Percentiles rank a stretch among this genome's conserved stretches.
These are phyloP conservation scores for Litsea cubeba DNA, from an alignment of 164 flowering plant species.

Conservation along the genomic window DNA sequence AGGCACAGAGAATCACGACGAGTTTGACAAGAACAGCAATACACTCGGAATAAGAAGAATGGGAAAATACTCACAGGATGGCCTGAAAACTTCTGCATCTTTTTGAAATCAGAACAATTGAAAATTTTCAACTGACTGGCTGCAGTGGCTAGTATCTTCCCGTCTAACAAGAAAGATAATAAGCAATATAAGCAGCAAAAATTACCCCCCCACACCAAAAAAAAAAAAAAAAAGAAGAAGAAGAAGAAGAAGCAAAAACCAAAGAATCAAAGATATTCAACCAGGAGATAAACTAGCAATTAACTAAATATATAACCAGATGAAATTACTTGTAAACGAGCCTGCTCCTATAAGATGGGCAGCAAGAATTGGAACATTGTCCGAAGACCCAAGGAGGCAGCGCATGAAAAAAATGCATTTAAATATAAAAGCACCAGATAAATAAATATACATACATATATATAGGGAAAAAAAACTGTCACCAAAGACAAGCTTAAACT, in stretches of 20 bases:
- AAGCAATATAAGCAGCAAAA: neutral
- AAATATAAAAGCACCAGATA: neutral
- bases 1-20: neutral
- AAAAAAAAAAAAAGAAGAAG: no score
- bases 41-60: neutral
- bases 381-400: neutral
- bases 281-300: neutral
- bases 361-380: neutral
- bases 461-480: neutral
- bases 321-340: neutral
- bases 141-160: slow-evolving; percentile 72
- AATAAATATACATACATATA: neutral
- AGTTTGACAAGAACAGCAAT: neutral
- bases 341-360: neutral
- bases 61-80: slow-evolving; percentile 72
- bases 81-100: slow-evolving; percentile 88
- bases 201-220: no score
- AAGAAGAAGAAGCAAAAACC: neutral
- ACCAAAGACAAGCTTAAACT: neutral
- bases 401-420: neutral
- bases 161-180: slow-evolving; percentile 46
- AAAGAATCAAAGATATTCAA: no score
- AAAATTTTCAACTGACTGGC: slow-evolving; percentile 73
- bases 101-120: slow-evolving; percentile 48
- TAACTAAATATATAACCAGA: neutral